Percentiles rank a stretch among this genome's conserved stretches.
These are phyloP conservation scores for Cyberlindnera lachancei DNA, from an alignment of 805 yeast genomes.

Conservation along the genomic window DNA sequence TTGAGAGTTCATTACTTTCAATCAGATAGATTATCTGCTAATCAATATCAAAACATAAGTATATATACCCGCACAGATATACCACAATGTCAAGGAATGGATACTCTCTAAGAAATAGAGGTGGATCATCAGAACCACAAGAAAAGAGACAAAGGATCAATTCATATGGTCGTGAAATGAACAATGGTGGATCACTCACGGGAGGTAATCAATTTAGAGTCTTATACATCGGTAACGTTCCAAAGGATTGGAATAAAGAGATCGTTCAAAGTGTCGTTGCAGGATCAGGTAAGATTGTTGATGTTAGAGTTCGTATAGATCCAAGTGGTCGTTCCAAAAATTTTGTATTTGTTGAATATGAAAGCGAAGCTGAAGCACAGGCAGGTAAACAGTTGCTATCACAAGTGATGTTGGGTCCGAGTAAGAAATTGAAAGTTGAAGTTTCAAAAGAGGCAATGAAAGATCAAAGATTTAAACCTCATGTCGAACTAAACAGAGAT, in stretches of 20 bases:
- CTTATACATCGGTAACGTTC: constrained; percentile 55
- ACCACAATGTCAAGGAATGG: constrained; percentile 15
- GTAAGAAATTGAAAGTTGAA: constrained; percentile 44
- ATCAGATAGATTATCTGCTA: too few relatives aligned
- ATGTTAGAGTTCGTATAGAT: constrained; percentile 38
- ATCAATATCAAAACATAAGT: not conserved
- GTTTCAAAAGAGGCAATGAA: constrained; percentile 54
- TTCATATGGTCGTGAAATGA: not conserved
- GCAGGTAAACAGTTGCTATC: constrained; percentile 37
- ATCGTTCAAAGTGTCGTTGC: constrained; percentile 57
- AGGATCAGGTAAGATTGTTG: constrained; percentile 66
- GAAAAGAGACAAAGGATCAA: constrained; percentile 9
- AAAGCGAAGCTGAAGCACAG: constrained; percentile 43
- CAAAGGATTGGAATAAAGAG: constrained; percentile 65
- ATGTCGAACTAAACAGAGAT: constrained; percentile 37
- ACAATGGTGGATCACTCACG: not conserved
- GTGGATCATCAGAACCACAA: constrained; percentile 8
- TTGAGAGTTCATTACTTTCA: too few relatives aligned
- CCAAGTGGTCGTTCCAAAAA: constrained; percentile 52
- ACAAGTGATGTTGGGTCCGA: constrained; percentile 38
- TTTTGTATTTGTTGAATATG: constrained; percentile 59
- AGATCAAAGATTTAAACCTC: constrained; percentile 30
- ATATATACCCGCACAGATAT: too few relatives aligned
- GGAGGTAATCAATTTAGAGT: constrained; percentile 25
- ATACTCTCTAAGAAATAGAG: constrained; percentile 12